Evolutionary conservation across 164 flowering plant genomes (phyloP).

Genomic region (Nymphaea thermarum): DNA sequence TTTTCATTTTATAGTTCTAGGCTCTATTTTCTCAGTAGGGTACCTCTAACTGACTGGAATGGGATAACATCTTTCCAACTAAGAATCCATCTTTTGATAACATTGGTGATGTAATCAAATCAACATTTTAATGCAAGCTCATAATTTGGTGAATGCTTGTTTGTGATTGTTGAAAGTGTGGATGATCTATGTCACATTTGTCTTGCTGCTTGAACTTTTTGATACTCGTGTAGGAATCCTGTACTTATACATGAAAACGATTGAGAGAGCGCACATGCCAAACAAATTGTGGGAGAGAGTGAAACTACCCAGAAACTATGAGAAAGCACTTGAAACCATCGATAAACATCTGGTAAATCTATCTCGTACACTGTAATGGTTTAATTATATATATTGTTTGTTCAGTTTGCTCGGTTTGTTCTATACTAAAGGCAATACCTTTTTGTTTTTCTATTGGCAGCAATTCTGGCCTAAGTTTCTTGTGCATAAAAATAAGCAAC

Average conservation of each 20-base stretch:
- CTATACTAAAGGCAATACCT: neutral
- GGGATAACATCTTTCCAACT: too few species aligned
- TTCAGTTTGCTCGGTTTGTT: neutral
- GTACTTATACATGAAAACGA: slow-evolving; percentile 87
- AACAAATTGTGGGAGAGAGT: slow-evolving; percentile 87
- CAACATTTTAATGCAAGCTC: too few species aligned
- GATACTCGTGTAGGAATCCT: slow-evolving; percentile 55
- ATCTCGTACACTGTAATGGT: neutral
- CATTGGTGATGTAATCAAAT: too few species aligned
- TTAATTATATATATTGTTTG: neutral
- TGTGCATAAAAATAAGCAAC: slow-evolving; percentile 73
- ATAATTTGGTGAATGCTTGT: too few species aligned
- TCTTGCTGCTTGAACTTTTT: neutral
- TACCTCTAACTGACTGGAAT: too few species aligned
- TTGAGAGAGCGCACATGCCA: slow-evolving; percentile 90
- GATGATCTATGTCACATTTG: too few species aligned
- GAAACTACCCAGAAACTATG: slow-evolving; percentile 73
- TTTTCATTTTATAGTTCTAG: too few species aligned
- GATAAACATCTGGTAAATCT: slow-evolving; percentile 70
- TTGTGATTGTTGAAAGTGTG: too few species aligned
- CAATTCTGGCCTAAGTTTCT: slow-evolving; percentile 88
- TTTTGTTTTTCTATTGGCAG: slow-evolving; percentile 21
- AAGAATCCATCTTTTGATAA: too few species aligned
- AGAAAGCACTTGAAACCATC: slow-evolving; percentile 70
- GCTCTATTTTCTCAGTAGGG: too few species aligned